These are phyloP conservation scores for Penicillium crustosum DNA, from an alignment of 2,329 filamentous ascomycete species.

Conservation along the genomic window DNA sequence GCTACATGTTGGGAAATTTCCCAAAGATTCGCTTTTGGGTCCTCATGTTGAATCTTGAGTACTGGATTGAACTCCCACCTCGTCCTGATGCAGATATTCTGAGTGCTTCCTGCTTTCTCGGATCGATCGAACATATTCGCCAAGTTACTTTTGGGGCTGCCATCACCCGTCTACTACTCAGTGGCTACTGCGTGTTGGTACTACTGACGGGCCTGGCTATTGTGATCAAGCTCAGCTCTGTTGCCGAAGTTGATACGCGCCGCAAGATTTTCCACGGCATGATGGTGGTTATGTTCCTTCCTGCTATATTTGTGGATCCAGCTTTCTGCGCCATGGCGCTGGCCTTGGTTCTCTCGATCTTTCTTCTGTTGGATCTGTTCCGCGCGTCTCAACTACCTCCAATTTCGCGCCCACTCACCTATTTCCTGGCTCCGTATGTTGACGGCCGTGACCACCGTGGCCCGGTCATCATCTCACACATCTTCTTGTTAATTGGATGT, in stretches of 20 bases:
- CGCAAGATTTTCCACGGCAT: slow-evolving; percentile 98
- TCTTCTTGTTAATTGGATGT: slow-evolving; percentile 92
- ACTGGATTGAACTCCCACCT: slow-evolving; percentile 72
- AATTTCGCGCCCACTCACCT: slow-evolving; percentile 77
- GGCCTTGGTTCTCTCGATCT: slow-evolving; percentile 75
- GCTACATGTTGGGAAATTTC: slow-evolving; percentile 82
- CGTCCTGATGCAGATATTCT: slow-evolving; percentile 31
- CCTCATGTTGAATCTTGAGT: slow-evolving; percentile 64
- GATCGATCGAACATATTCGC: slow-evolving; percentile 67
- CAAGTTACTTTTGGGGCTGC: slow-evolving; percentile 67
- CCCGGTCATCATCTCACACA: slow-evolving; percentile 92
- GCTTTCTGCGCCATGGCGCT: slow-evolving; percentile 78
- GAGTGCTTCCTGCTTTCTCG: slow-evolving; percentile 49
- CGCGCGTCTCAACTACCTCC: slow-evolving; percentile 89
- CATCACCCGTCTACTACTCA: slow-evolving; percentile 76
- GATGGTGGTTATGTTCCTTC: slow-evolving; percentile 95
- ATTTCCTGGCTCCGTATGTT: slow-evolving; percentile 88
- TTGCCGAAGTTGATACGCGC: slow-evolving; percentile 90
- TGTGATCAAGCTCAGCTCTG: slow-evolving; percentile 70
- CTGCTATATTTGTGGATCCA: slow-evolving; percentile 82
- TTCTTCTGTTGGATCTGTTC: slow-evolving; percentile 84
- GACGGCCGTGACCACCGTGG: slow-evolving; percentile 91
- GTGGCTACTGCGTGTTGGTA: slow-evolving; percentile 70
- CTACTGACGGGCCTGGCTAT: slow-evolving; percentile 69
- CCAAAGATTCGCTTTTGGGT: slow-evolving; percentile 70